Conservation (phyloP, 495 filamentous ascomycete species). For the Podospora bellae-mahoneyi region DNA sequence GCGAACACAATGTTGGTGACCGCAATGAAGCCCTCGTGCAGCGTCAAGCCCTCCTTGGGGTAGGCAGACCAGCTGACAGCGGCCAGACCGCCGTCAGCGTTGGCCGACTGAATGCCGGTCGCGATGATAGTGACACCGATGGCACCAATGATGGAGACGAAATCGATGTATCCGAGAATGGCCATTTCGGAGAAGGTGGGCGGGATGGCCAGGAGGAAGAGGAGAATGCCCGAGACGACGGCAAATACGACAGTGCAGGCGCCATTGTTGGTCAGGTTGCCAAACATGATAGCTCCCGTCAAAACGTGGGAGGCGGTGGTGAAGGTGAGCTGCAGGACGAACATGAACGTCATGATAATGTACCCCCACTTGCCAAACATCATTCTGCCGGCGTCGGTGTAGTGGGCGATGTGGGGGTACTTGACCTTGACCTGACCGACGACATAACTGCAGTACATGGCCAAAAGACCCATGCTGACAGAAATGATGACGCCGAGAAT, state of each 20-base stretch:
- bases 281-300: constrained; percentile 69
- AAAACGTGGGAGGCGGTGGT: constrained; percentile 74
- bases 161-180: constrained; percentile 59
- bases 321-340: constrained; percentile 68
- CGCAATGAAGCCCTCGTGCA: constrained; percentile 55
- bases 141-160: constrained; percentile 60
- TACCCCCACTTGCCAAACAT: constrained; percentile 62
- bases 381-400: constrained; percentile 68
- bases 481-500: constrained; percentile 56
- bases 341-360: constrained; percentile 60
- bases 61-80: constrained; percentile 43
- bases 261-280: constrained; percentile 59
- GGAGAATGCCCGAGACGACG: constrained; percentile 60
- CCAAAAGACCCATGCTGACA: constrained; percentile 58
- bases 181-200: constrained; percentile 53
- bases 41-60: constrained; percentile 38
- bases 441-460: constrained; percentile 74
- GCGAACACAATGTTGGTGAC: constrained; percentile 75
- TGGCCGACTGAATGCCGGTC: constrained; percentile 52
- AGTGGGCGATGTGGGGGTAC: constrained; percentile 67
- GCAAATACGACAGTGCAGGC: constrained; percentile 67
- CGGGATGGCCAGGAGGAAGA: constrained; percentile 60
- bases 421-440: constrained; percentile 73
- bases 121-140: constrained; percentile 68
- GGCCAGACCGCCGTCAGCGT: constrained; percentile 31